phyloP scores from a whole-genome alignment of 257 asterid species.

The Solanum lignicaule region DNA sequence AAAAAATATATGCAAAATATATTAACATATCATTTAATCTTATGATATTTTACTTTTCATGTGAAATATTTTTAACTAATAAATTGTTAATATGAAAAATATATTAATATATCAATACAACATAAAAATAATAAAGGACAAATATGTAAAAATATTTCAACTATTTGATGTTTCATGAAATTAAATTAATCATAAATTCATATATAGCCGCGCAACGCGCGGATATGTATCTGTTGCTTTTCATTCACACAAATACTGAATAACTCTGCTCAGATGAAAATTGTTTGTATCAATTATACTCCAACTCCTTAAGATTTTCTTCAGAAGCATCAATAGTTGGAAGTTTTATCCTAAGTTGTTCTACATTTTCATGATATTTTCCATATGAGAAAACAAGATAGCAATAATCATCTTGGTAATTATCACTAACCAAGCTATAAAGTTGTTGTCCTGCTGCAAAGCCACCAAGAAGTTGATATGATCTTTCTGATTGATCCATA shows the following conservation, averaged over 20 bases:
- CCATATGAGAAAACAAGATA: constrained; percentile 40
- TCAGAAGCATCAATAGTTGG: constrained; percentile 58
- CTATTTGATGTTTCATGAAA: no score
- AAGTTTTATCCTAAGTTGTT: constrained; percentile 39
- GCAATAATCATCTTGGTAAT: constrained; percentile 22
- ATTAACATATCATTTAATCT: no score
- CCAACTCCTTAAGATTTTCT: constrained; percentile 33
- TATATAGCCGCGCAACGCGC: no score
- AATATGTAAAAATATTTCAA: no score
- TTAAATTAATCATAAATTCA: no score
- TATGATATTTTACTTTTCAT: no score
- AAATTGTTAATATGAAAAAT: no score
- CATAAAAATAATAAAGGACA: no score
- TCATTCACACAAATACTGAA: not conserved
- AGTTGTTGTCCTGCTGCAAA: constrained; percentile 66
- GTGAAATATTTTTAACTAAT: no score
- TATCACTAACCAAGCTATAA: constrained; percentile 28
- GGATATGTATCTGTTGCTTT: not conserved
- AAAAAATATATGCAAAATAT: no score
- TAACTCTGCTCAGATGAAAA: not conserved
- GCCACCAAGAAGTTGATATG: constrained; percentile 82
- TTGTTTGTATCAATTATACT: not conserved
- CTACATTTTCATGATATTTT: constrained; percentile 10
- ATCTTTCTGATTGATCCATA: constrained; percentile 74
- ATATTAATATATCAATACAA: no score